phyloP scores from a whole-genome alignment of 345 rosid genomes.

The Bruguiera gymnorhiza region DNA sequence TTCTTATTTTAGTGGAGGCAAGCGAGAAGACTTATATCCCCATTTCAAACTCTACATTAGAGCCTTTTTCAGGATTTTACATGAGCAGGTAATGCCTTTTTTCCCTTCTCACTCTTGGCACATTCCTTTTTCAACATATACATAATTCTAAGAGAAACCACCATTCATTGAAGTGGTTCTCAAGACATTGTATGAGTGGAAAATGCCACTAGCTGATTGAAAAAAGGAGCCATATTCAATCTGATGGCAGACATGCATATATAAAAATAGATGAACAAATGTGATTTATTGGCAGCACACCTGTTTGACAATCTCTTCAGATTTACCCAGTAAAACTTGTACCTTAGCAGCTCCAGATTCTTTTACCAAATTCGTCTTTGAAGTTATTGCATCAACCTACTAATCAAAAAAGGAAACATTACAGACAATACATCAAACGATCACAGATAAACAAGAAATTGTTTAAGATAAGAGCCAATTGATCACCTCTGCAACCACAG shows the following conservation, averaged over 20 bases:
- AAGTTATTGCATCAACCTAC: conserved; percentile 67
- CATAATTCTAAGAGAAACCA: too few species aligned
- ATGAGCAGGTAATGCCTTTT: too few species aligned
- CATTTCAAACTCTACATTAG: too few species aligned
- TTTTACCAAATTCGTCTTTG: conserved; percentile 46
- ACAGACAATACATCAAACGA: conserved; percentile 1
- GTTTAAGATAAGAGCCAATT: not conserved
- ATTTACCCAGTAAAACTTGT: conserved; percentile 44
- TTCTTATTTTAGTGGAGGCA: too few species aligned
- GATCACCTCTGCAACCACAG: conserved; percentile 65
- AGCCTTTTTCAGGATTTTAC: too few species aligned
- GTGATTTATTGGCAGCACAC: conserved; percentile 29
- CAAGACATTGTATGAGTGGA: not conserved
- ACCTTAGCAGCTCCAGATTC: conserved; percentile 63
- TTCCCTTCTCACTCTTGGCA: too few species aligned
- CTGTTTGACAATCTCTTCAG: conserved; percentile 68
- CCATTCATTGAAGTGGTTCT: not conserved
- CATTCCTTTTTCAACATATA: too few species aligned
- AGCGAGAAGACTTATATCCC: too few species aligned
- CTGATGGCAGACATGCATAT: not conserved
- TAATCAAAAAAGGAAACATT: conserved; percentile 11
- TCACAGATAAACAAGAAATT: not conserved
- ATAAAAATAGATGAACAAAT: not conserved
- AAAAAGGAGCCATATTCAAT: not conserved
- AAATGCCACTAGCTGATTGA: not conserved